Conservation (phyloP, 1,139 yeast genomes). For the Kodamaea ohmeri region DNA sequence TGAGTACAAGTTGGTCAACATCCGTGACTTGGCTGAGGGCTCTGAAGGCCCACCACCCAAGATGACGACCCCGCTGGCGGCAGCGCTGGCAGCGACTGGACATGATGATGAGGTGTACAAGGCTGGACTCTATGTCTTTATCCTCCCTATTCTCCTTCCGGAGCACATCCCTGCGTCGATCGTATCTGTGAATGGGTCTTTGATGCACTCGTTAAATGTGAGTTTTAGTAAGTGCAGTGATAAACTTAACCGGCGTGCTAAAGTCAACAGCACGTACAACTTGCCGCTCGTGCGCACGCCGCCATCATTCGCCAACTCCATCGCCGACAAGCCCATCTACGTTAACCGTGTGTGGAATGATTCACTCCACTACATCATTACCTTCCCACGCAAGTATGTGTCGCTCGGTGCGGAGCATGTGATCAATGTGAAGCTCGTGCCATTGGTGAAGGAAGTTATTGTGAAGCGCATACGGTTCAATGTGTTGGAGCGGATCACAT, state of each 20-base stretch:
- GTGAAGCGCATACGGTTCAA: constrained; percentile 73
- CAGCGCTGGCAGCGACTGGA: constrained; percentile 1
- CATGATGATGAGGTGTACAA: constrained; percentile 30
- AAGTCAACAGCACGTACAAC: constrained; percentile 30
- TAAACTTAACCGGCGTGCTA: constrained; percentile 35
- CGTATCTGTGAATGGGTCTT: constrained; percentile 51
- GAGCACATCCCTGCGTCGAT: constrained; percentile 71
- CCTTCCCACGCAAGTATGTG: constrained; percentile 73
- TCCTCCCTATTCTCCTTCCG: constrained; percentile 70
- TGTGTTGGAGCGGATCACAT: constrained; percentile 69
- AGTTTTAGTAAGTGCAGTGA: constrained; percentile 35
- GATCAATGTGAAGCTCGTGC: constrained; percentile 66
- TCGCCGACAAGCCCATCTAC: constrained; percentile 77
- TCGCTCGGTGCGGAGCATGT: constrained; percentile 65
- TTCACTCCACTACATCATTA: constrained; percentile 70
- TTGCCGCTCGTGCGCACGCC: constrained; percentile 71
- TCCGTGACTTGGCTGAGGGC: constrained; percentile 19
- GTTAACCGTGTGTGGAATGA: constrained; percentile 84
- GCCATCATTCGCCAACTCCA: constrained; percentile 70
- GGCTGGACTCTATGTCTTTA: constrained; percentile 79
- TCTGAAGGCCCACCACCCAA: background rate
- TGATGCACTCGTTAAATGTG: constrained; percentile 36
- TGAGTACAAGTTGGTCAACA: constrained; percentile 29
- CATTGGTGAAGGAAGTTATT: constrained; percentile 63
- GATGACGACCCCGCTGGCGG: background rate